A percentile compares a stretch with the other conserved stretches of the same genome.
Evolutionary conservation across 2,329 filamentous ascomycete genomes (phyloP).

Genomic region (Zymoseptoria pseudotritici): DNA sequence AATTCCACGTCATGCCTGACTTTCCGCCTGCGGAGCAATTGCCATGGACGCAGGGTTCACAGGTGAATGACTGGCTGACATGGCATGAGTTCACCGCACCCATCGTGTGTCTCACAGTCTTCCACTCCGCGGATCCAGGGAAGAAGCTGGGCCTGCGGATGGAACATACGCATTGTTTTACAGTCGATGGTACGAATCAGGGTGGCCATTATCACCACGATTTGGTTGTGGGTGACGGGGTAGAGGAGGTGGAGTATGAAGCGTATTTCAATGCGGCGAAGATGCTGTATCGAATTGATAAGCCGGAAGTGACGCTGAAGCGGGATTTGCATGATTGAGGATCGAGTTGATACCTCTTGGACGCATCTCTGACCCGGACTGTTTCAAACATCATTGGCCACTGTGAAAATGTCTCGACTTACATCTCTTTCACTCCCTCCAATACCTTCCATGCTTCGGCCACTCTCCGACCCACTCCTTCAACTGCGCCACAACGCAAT

Average conservation of each 20-base stretch:
- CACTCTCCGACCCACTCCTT: conserved; percentile 49
- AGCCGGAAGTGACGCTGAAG: conserved; percentile 21
- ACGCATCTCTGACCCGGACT: neutral
- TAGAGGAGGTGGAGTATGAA: conserved; percentile 26
- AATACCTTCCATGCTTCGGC: conserved; percentile 14
- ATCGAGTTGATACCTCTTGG: neutral
- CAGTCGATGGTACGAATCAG: conserved; percentile 16
- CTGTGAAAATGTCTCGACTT: neutral
- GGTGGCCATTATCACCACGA: conserved; percentile 29
- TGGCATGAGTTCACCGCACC: conserved; percentile 26
- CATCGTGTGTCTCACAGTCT: conserved; percentile 25
- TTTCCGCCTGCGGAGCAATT: conserved; percentile 19
- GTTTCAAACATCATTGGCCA: neutral
- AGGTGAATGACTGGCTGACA: conserved; percentile 25
- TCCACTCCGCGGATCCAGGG: conserved; percentile 24
- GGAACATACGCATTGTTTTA: conserved; percentile 29
- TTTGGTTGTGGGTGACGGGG: conserved; percentile 11
- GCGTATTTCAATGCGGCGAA: conserved; percentile 27
- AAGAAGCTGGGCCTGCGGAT: conserved; percentile 24
- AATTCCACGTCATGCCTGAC: conserved; percentile 27
- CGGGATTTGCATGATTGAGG: conserved; percentile 23
- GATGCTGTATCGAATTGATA: conserved; percentile 25
- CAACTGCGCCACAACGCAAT: conserved; percentile 45
- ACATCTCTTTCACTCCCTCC: conserved; percentile 6
- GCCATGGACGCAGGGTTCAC: conserved; percentile 20